Percentiles rank a stretch among this genome's conserved stretches.
phyloP scores from a whole-genome alignment of 345 rosid genomes.

The Citrus glauca region DNA sequence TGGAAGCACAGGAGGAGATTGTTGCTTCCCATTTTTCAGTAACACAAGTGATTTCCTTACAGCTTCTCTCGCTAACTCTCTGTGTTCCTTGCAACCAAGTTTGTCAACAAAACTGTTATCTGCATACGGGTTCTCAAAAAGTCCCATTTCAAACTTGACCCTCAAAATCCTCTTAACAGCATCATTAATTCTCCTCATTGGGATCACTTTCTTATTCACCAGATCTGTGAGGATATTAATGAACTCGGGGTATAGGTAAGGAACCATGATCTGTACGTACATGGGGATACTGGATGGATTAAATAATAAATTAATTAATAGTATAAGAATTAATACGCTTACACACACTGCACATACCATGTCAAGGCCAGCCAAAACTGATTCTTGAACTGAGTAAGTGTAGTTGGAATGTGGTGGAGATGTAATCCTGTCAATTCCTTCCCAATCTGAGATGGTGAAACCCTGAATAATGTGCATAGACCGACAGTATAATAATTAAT shows the following conservation, averaged over 20 bases:
- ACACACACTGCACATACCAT: slow-evolving; percentile 18
- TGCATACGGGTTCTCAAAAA: slow-evolving; percentile 62
- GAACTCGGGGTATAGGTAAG: slow-evolving; percentile 48
- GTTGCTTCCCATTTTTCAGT: slow-evolving; percentile 46
- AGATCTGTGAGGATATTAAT: slow-evolving; percentile 42
- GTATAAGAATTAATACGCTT: no score
- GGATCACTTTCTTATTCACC: slow-evolving; percentile 42
- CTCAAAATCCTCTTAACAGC: slow-evolving; percentile 65
- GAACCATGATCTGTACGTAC: slow-evolving; percentile 56
- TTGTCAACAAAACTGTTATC: slow-evolving; percentile 41
- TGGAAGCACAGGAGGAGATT: slow-evolving; percentile 42
- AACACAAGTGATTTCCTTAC: slow-evolving; percentile 65
- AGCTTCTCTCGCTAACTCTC: slow-evolving; percentile 70
- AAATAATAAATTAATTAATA: no score
- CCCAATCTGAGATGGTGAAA: slow-evolving; percentile 40
- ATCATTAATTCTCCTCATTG: slow-evolving; percentile 60
- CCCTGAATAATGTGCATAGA: slow-evolving; percentile 20
- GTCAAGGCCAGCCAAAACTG: slow-evolving; percentile 39
- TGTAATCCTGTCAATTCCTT: slow-evolving; percentile 39
- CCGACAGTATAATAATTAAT: no score
- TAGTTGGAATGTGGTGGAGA: slow-evolving; percentile 34
- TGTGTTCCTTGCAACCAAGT: slow-evolving; percentile 63
- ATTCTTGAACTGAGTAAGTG: slow-evolving; percentile 26
- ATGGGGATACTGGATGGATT: no score
- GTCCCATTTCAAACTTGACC: slow-evolving; percentile 65